Evolutionary conservation across 2,329 filamentous ascomycete genomes (phyloP).

Genomic region (Cytospora mali): DNA sequence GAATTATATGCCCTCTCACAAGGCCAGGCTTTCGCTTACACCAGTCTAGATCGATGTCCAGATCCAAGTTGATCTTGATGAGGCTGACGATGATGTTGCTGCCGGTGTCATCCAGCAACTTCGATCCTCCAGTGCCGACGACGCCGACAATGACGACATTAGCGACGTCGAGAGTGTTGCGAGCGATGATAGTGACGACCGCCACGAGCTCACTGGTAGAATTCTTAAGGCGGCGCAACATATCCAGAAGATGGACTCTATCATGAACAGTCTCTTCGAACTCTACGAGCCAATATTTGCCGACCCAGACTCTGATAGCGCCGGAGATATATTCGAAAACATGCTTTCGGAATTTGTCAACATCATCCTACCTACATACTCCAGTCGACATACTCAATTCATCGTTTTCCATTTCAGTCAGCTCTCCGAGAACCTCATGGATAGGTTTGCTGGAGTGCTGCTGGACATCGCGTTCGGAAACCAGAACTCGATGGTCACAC

Average conservation of each 20-base stretch:
- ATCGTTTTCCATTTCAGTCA: conserved; percentile 95
- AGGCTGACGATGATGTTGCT: conserved; percentile 85
- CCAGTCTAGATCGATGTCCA: conserved; percentile 75
- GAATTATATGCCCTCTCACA: background rate
- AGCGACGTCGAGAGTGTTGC: conserved; percentile 72
- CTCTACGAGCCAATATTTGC: conserved; percentile 77
- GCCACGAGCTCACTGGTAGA: conserved; percentile 60
- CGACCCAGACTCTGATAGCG: conserved; percentile 67
- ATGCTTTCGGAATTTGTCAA: conserved; percentile 84
- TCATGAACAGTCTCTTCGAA: conserved; percentile 84
- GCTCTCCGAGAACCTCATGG: conserved; percentile 73
- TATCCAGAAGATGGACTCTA: conserved; percentile 87
- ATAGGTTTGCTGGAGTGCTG: conserved; percentile 80
- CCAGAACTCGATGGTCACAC: conserved; percentile 71
- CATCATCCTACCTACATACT: conserved; percentile 87
- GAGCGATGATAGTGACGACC: conserved; percentile 68
- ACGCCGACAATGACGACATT: conserved; percentile 55
- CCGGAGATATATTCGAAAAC: conserved; percentile 74
- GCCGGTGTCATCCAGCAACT: conserved; percentile 68
- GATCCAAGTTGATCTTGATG: conserved; percentile 90
- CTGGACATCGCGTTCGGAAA: conserved; percentile 71
- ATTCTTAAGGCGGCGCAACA: conserved; percentile 77
- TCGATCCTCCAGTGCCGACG: conserved; percentile 38
- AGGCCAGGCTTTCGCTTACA: conserved; percentile 12
- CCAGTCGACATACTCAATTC: conserved; percentile 51